Conservation (phyloP, 1,284 basidiomycete species). For the Coriolopsis trogii region DNA sequence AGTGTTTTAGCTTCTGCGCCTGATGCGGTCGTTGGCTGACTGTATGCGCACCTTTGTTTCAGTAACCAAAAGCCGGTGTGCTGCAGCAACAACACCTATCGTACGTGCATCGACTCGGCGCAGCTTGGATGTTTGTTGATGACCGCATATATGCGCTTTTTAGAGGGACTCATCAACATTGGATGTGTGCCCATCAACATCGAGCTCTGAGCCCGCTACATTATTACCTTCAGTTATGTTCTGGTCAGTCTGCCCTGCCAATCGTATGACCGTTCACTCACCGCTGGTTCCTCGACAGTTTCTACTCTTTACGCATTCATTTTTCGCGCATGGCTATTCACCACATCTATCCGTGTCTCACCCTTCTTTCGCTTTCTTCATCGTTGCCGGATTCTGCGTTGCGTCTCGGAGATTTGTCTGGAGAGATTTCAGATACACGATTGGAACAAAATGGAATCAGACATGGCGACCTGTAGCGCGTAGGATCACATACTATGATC, state of each 20-base stretch:
- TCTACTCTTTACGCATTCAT: not conserved
- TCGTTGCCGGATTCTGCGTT: slow-evolving; percentile 2
- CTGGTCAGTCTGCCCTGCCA: not conserved
- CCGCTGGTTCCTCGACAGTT: not conserved
- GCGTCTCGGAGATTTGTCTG: slow-evolving; percentile 7
- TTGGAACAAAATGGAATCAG: slow-evolving; percentile 18
- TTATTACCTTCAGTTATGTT: not conserved
- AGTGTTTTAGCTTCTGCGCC: not conserved
- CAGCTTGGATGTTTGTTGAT: not conserved
- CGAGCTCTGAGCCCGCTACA: slow-evolving; percentile 2
- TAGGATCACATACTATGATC: slow-evolving; percentile 22
- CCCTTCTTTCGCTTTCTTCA: not conserved
- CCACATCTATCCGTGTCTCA: not conserved
- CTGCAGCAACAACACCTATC: slow-evolving; percentile 23
- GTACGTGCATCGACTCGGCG: not conserved
- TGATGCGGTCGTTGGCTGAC: not conserved
- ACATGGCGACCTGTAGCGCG: slow-evolving; percentile 11
- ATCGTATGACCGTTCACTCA: not conserved
- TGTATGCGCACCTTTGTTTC: slow-evolving; percentile 6
- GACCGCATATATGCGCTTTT: not conserved
- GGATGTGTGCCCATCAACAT: slow-evolving; percentile 23
- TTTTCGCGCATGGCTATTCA: slow-evolving; percentile 10
- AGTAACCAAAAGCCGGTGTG: slow-evolving; percentile 21
- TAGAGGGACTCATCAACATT: slow-evolving; percentile 24
- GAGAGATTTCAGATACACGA: slow-evolving; percentile 12